These are phyloP conservation scores for Phytopythium litorale DNA, from an alignment of 352 stramenopile species.

Conservation along the genomic window DNA sequence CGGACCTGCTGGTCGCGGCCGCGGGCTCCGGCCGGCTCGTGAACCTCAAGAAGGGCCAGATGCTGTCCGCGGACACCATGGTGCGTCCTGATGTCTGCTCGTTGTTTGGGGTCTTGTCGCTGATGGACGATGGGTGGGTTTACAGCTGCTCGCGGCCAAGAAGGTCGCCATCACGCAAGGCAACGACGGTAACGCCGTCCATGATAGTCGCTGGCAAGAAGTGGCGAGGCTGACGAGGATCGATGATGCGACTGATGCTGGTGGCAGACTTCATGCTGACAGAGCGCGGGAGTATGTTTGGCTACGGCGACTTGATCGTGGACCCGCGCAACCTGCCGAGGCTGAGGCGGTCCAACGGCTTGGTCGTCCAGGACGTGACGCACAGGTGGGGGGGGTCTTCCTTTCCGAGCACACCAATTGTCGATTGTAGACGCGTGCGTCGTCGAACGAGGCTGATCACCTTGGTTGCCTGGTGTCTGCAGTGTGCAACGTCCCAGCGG, in stretches of 20 bases:
- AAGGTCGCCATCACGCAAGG: conserved; percentile 61
- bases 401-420: not conserved
- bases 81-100: conserved; percentile 10
- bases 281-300: conserved; percentile 86
- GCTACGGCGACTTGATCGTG: conserved; percentile 85
- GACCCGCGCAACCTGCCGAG: conserved; percentile 80
- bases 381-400: conserved; percentile 34
- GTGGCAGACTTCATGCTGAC: conserved; percentile 74
- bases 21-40: conserved; percentile 70
- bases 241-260: not conserved
- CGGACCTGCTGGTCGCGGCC: conserved; percentile 79
- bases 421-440: not conserved
- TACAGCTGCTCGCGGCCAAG: conserved; percentile 69
- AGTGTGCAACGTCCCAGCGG: conserved; percentile 73
- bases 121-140: not conserved
- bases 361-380: conserved; percentile 87
- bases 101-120: not conserved
- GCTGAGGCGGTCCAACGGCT: conserved; percentile 43
- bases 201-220: not conserved
- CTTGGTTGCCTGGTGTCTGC: not conserved
- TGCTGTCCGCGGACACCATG: conserved; percentile 85
- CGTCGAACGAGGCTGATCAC: not conserved
- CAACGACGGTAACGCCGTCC: conserved; percentile 27
- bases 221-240: conserved; percentile 9
- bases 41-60: conserved; percentile 89